A percentile compares a stretch with the other conserved stretches of the same genome.
Conservation (phyloP, 2,329 filamentous ascomycete genomes). For the Metarhizium album region DNA sequence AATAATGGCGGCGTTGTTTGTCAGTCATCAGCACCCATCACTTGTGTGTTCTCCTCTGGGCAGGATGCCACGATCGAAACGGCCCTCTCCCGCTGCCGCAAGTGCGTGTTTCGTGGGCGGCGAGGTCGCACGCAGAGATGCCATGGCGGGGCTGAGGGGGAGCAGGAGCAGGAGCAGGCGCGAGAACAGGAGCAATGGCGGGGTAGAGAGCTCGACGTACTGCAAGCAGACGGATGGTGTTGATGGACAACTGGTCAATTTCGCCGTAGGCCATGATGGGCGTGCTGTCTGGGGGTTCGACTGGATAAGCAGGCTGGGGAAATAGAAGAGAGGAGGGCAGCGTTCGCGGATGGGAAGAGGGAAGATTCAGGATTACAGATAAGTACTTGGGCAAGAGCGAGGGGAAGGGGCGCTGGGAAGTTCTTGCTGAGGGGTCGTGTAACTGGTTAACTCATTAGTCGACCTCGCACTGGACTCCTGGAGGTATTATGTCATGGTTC, state of each 20-base stretch:
- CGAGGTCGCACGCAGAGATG: not conserved
- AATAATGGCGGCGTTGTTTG: not conserved
- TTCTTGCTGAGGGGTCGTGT: no score
- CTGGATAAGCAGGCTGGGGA: constrained; percentile 11
- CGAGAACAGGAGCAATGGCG: constrained; percentile 11
- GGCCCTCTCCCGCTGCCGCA: not conserved
- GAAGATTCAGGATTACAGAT: constrained; percentile 17
- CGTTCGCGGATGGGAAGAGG: constrained; percentile 14
- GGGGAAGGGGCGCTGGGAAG: constrained; percentile 6
- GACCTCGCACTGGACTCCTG: no score
- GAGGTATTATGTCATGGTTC: constrained; percentile 22
- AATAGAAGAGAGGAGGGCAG: constrained; percentile 9
- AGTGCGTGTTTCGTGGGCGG: not conserved
- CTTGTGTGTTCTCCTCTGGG: constrained; percentile 2
- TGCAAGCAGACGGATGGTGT: constrained; percentile 93
- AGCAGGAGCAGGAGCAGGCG: not conserved
- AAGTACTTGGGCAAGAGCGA: constrained; percentile 15
- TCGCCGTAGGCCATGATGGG: constrained; percentile 78
- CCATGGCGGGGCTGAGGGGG: constrained; percentile 18
- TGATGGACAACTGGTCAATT: constrained; percentile 82
- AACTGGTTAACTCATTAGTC: no score
- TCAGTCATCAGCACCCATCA: not conserved
- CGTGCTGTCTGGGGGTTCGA: constrained; percentile 19
- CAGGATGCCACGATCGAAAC: not conserved
- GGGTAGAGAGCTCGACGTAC: constrained; percentile 49